A percentile compares a stretch with the other conserved stretches of the same genome.
phyloP scores from a whole-genome alignment of 2,329 filamentous ascomycete species.

The Dactylellina cionopaga region DNA sequence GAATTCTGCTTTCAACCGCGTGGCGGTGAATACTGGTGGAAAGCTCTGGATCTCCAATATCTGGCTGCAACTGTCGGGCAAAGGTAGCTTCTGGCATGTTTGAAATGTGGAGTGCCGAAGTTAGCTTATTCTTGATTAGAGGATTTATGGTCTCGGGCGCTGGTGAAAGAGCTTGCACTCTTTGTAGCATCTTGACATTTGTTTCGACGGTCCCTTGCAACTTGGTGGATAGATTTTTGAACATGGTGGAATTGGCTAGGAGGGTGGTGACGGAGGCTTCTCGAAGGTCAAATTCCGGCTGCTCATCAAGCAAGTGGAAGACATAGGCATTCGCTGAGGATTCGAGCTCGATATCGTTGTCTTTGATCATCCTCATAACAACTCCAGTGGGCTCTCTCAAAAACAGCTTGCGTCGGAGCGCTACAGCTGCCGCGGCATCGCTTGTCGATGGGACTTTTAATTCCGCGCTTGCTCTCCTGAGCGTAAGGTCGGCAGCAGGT shows the following conservation, averaged over 20 bases:
- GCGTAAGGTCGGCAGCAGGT: neutral
- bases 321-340: neutral
- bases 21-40: slow-evolving; percentile 26
- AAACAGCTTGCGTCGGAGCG: neutral
- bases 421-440: neutral
- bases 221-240: neutral
- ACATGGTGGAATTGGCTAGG: neutral
- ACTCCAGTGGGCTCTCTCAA: neutral
- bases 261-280: neutral
- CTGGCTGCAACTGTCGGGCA: neutral
- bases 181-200: slow-evolving; percentile 1
- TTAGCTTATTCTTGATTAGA: neutral
- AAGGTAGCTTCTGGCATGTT: slow-evolving; percentile 1
- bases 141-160: slow-evolving; percentile 1
- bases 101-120: neutral
- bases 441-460: neutral
- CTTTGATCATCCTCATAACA: slow-evolving; percentile 11
- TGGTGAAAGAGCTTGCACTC: neutral
- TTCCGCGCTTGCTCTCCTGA: neutral
- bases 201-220: neutral
- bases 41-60: neutral
- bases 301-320: slow-evolving; percentile 3
- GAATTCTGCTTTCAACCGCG: slow-evolving; percentile 1
- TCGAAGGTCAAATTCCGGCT: neutral
- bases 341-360: slow-evolving; percentile 8